phyloP scores from a whole-genome alignment of 306 rosid genomes.

The Vigna unguiculata region DNA sequence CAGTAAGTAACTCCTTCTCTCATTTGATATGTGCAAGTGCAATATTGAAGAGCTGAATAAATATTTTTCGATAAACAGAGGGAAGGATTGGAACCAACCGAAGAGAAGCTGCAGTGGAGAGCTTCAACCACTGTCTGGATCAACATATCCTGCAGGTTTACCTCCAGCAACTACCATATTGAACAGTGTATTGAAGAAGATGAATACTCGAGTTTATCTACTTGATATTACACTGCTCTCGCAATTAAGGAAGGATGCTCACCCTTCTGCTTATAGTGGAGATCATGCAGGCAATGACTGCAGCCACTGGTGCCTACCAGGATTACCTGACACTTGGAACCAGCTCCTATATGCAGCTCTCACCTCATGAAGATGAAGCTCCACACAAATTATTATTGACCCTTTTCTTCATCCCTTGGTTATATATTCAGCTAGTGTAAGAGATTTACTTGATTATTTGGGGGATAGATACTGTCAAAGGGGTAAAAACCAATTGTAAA shows the following conservation, averaged over 20 bases:
- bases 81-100: slow-evolving; percentile 87
- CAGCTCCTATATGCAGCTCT: slow-evolving; percentile 87
- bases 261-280: slow-evolving; percentile 77
- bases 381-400: slow-evolving; percentile 3
- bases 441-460: slow-evolving; percentile 37
- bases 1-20: slow-evolving; percentile 60
- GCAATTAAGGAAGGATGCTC: slow-evolving; percentile 88
- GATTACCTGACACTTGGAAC: slow-evolving; percentile 97
- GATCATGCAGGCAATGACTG: slow-evolving; percentile 80
- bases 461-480: slow-evolving; percentile 42
- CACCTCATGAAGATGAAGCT: slow-evolving; percentile 52
- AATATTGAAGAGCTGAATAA: not conserved
- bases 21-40: not conserved
- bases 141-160: slow-evolving; percentile 80
- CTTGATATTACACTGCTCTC: slow-evolving; percentile 92
- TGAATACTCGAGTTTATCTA: slow-evolving; percentile 68
- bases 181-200: slow-evolving; percentile 66
- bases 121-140: slow-evolving; percentile 70
- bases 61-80: slow-evolving; percentile 54
- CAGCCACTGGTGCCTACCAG: slow-evolving; percentile 99
- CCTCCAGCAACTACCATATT: slow-evolving; percentile 75
- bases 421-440: slow-evolving; percentile 38
- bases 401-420: slow-evolving; percentile 41
- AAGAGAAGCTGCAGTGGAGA: slow-evolving; percentile 76
- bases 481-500: slow-evolving; percentile 52